Base-by-base conservation (phyloP, 805 yeast genomes). In the Candida multigemmis region DNA sequence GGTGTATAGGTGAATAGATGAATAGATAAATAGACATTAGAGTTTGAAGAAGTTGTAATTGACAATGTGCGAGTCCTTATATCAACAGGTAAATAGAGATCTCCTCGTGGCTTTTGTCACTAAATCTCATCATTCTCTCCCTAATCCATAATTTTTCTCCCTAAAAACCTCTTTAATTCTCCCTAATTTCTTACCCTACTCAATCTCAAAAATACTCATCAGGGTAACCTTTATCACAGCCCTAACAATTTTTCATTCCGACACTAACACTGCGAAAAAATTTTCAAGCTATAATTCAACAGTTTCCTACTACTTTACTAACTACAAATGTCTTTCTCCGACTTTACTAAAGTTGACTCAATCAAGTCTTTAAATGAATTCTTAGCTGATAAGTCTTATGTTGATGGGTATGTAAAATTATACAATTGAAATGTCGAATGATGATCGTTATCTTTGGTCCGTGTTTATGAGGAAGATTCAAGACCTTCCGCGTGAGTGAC, bases 401-500 rank as follows among this genome's bases (percentile, higher is more conserved):
- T 87, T 50, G 87, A 83, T 64, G 96, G 96, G 94, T 84, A 80
- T 64, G 94, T 82, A 27, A 19, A 17, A 17, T 17, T 17, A 10
- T 7, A 10, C 12, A 15, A 21, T 17, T 23, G 21, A 23, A 17
- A 12, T 8, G 9, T 23, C n/a, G 12, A 18, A 70, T 77, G 84
- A 77, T 80, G 86, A 80, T 63, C 65, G 52, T 54, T 49, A 68
- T 60, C 67, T 61, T 78, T 82, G 93, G 93, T 82, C 93, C 93
- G 87, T 82, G 93, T 83, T 83, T 79, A 79, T 74, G 94, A 84
- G 82, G 86, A 77, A 93, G 84, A 66, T 63, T 77, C 73, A 81
- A 81, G 89, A 79, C 93, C 94, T 87, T 78, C 82, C 77, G 76
- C 48, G 77, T 84, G 94, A 83, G 87, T 81, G 83, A 75, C 76